Base-by-base conservation (phyloP, 2,329 filamentous ascomycete genomes). In the Pseudogymnoascus sp. region DNA sequence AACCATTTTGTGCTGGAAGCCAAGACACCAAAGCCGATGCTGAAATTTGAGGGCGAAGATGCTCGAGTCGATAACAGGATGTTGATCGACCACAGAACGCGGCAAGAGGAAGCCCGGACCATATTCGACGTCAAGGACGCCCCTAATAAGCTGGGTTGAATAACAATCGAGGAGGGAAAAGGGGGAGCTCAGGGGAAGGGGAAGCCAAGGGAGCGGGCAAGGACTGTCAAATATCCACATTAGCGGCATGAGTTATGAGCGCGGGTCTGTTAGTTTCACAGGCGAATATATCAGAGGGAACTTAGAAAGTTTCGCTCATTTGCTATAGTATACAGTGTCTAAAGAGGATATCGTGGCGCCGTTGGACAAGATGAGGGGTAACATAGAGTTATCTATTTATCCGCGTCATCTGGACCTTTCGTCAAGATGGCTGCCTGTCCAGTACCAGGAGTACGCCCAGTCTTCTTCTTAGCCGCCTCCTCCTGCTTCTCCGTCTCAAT, bases 401-500 rank as follows among this genome's bases (percentile, higher is more conserved):
- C 66, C 63, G 62, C 56, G 50, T 78, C 77, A 60, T 75, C 76
- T 23, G 73, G 79, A 77, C 80, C 87, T 79, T 77, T 80, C 53
- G 90, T 92, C 73, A 90, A 81, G 72, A 95, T 91, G 46, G 90
- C 84, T 16, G 90, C 86, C 69, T 79, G 87, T 56, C 87, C 87
- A 60, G 83, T 85, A 64, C 87, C 88, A n/a, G 87, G 84, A 66
- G 85, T 84, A 70, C 88, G 83, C 64, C 90, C 89, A 50, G 86
- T 90, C 87, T 96, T 96, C 88, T 96, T 96, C 59, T 60, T 60
- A 42, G 91, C 91, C 23, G 93, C 93, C 81, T 99, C 95, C 78
- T 97, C 95, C 75, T 96, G 93, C 85, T 99, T 99, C 84, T 99
- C 96, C 72, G 93, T 90, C 82, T 99, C 96, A 77, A 99, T 99